These are phyloP conservation scores for Phlebiopsis gigantea DNA, from an alignment of 768 basidiomycete genomes.

Conservation along the genomic window DNA sequence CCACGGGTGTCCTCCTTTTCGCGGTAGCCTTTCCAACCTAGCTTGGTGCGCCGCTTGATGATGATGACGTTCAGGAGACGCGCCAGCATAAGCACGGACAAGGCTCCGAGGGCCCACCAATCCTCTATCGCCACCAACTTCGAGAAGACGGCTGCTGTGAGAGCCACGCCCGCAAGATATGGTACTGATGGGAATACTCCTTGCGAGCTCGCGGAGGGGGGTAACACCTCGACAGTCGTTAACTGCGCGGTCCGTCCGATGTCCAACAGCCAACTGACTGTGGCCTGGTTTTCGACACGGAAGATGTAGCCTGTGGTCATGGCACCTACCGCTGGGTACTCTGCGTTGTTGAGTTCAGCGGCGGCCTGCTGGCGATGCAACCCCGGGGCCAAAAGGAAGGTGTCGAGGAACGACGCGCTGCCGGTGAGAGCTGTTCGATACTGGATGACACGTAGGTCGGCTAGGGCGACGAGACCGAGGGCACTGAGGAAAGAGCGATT, in stretches of 20 bases:
- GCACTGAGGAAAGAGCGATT: not conserved
- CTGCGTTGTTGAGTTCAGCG: conserved; percentile 1
- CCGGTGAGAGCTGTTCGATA: conserved; percentile 10
- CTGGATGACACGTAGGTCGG: not conserved
- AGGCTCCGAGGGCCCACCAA: conserved; percentile 6
- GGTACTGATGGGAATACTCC: not conserved
- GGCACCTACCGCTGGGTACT: conserved; percentile 2
- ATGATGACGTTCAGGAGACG: conserved; percentile 8
- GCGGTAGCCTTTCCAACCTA: not conserved
- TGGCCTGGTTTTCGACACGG: conserved; percentile 12
- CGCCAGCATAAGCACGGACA: conserved; percentile 6
- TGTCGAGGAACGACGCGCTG: conserved; percentile 6
- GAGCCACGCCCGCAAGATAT: not conserved
- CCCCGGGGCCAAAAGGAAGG: conserved; percentile 5
- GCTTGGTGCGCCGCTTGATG: not conserved
- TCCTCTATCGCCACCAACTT: not conserved
- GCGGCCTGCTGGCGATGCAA: conserved; percentile 8
- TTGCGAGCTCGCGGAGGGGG: not conserved
- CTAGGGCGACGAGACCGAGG: conserved; percentile 7
- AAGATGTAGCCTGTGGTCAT: conserved; percentile 12
- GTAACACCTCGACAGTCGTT: not conserved
- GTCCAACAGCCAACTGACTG: conserved; percentile 7
- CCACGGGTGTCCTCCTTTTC: not conserved
- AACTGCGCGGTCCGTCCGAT: conserved; percentile 5
- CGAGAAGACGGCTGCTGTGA: not conserved